Evolutionary conservation across 1,139 yeast genomes (phyloP), one percentile per base, ranked within the genome.

Genomic region (Yarrowia galli): DNA sequence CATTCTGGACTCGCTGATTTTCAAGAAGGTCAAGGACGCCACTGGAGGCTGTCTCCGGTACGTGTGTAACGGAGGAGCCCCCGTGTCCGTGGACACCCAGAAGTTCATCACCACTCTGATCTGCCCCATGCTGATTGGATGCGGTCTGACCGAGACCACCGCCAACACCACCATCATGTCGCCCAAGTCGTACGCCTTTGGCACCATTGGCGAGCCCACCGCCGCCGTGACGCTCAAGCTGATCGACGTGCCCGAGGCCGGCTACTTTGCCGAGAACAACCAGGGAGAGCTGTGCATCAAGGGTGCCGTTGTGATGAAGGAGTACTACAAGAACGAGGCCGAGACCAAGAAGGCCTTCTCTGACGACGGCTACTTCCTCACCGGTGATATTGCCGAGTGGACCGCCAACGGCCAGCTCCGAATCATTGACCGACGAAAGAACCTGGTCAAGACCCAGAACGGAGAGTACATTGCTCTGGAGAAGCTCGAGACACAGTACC

Each of bases 371-470:
- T 96, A 98, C 98, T 96, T 96, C 83, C 85, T 83, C 77, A 95
- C 99, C 58, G 99, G 99, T 79, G 99, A 96, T 79, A 92, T 96
- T 78, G 98, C 95, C 76, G 95, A 92, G 81, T 92, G 97, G 97
- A 85, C 95, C 58, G 72, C 87, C 28, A 84, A 83, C 72, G 99
- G 99, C 73, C 87, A 87, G 70, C 82, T 96, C 75, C 87, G 84
- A 76, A 84, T 96, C 72, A 90, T 96, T 78, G 99, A 96, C 81
- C 91, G 99, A 79, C 91, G 88, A 83, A 96, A 96, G 88, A 96
- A 96, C 79, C 84, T 96, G 79, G 97, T 96, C 74, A 96, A 96
- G 85, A 96, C 99, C 23, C 83, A 87, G 76, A 93, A 95, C 76
- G 99, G 99, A 80, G 99, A 96, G 81, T 96, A 96, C 80, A 91